Base-by-base conservation (phyloP, 1,284 basidiomycete species). In the Lentinula novae-zelandiae region DNA sequence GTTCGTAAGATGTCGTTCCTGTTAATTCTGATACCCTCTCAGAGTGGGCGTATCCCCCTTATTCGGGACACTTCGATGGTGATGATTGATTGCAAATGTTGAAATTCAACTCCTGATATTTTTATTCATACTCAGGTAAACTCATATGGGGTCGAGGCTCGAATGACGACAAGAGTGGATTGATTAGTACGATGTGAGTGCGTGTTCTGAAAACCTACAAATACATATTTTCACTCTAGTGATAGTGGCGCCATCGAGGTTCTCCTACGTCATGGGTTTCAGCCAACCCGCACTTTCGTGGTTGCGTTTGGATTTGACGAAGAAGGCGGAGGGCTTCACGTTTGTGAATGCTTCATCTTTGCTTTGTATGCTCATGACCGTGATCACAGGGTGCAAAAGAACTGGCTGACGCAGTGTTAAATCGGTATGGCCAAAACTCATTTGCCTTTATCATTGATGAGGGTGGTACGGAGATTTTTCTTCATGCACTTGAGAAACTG, bases 221-320 rank as follows among this genome's bases (percentile, higher is more conserved):
- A 27, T 39, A 31, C 22, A 42, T 27, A 8, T 53, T 1, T 31
- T 51, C 4, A 52, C 6, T 42, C 5, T 6, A 27, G 39, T 13
- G 8, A 42, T 44, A 70, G 69, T 22, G 65, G 77, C 2, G 73
- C 81, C 0, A 63, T 84, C 7, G 78, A 84, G 60, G 65, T 76
- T 0, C 70, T 84, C 1, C 68, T 84, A 8, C 66, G 75, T 34
- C 63, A 67, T 1, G 78, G 73, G 10, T 83, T 80, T 67, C 61
- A 68, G 34, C 82, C 82, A 3, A 65, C 69, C 8, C 74, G 83
- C 13, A 78, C 79, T 0, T 69, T 87, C 53, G 73, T 87, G 7
- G 67, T 85, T 20, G 78, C 80, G 1, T 81, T 79, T 58, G 86
- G 86, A 10, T 82, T 82, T 61, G 86, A 87, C 69, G 86, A 87